Evolutionary conservation across 192 early-diverging fungal species (phyloP).

Genomic region (Backusella morwellensis): DNA sequence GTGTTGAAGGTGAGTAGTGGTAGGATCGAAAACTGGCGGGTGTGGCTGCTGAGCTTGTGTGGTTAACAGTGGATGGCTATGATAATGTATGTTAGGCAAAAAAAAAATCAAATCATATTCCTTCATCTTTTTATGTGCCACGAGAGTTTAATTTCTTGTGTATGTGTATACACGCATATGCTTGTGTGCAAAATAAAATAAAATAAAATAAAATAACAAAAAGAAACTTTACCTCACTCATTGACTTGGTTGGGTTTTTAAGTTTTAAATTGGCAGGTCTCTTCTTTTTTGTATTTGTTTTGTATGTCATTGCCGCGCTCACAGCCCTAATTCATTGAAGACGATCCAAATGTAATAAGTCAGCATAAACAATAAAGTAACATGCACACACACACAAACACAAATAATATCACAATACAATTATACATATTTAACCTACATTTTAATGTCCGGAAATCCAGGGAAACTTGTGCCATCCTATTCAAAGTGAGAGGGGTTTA

Average conservation of each 20-base stretch:
- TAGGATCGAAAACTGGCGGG: not conserved
- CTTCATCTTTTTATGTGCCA: not conserved
- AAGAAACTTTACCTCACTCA: not conserved
- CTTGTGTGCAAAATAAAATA: not conserved
- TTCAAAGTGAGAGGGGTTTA: not conserved
- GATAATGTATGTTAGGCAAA: not conserved
- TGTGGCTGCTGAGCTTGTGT: not conserved
- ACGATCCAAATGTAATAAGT: not conserved
- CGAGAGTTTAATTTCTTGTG: not conserved
- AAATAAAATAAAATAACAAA: not conserved
- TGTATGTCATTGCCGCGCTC: not conserved
- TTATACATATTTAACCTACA: not conserved
- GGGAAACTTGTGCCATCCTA: not conserved
- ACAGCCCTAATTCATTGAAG: conserved; percentile 5
- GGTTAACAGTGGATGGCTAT: not conserved
- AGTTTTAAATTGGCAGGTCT: not conserved
- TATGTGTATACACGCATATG: conserved; percentile 4
- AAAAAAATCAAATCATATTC: not conserved
- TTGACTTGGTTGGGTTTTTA: not conserved
- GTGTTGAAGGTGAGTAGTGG: not conserved
- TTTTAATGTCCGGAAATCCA: not conserved
- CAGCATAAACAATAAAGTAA: not conserved
- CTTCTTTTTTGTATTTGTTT: not conserved
- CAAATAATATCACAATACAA: not conserved
- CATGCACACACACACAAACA: not conserved